Percentiles rank a stretch among this genome's conserved stretches.
Evolutionary conservation across 1,284 basidiomycete genomes (phyloP).

Genomic region (Erythrobasidium hasegawianum): DNA sequence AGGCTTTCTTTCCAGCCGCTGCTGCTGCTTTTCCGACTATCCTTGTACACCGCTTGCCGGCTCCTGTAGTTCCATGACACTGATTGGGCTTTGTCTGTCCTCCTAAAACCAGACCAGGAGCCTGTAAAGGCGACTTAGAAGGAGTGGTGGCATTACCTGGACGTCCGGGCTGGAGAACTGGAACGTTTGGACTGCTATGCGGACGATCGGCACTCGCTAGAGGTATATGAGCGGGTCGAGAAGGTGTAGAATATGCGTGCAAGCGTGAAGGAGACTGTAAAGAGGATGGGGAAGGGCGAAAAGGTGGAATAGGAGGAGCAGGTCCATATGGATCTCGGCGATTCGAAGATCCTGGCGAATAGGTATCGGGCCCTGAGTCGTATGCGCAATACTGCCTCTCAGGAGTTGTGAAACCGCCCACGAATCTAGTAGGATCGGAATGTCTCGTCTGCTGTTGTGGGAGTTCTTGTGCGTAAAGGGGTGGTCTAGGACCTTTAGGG

Average conservation of each 20-base stretch:
- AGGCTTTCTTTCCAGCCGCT: neutral
- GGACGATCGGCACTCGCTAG: neutral
- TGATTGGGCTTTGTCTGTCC: conserved; percentile 28
- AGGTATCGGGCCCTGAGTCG: neutral
- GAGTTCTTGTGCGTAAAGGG: conserved; percentile 13
- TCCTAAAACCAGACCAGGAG: neutral
- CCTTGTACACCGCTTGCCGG: conserved; percentile 37
- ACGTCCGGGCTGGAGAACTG: too few species aligned
- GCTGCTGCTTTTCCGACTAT: conserved; percentile 2
- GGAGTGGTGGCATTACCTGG: neutral
- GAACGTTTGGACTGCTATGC: neutral
- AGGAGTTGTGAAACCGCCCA: neutral
- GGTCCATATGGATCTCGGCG: neutral
- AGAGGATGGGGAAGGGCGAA: neutral
- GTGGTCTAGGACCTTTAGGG: conserved; percentile 4
- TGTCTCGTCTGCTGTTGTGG: neutral
- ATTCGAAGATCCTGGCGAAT: neutral
- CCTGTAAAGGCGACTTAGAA: neutral
- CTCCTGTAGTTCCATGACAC: conserved; percentile 39
- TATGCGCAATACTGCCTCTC: neutral
- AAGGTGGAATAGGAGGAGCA: neutral
- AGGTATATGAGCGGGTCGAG: neutral
- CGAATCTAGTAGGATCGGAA: neutral
- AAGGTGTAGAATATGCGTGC: neutral
- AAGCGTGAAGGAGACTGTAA: neutral